phyloP scores from a whole-genome alignment of 2,329 filamentous ascomycete genomes.

The Xylariaceae sp. region DNA sequence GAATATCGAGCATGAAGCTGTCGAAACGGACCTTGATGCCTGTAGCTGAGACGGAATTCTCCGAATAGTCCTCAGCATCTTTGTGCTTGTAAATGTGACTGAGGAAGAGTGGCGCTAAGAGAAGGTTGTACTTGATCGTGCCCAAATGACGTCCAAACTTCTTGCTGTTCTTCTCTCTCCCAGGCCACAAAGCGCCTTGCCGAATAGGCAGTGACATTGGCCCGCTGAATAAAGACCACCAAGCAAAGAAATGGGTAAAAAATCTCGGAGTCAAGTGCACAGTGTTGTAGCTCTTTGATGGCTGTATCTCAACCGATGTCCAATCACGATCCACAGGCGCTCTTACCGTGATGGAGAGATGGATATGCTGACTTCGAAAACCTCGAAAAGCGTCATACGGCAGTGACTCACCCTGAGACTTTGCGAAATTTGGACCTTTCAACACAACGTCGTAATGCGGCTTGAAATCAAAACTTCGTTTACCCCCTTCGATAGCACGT shows the following conservation, averaged over 20 bases:
- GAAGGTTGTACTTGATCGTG: constrained; percentile 96
- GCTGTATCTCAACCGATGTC: constrained; percentile 68
- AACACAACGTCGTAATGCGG: constrained; percentile 90
- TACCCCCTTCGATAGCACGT: constrained; percentile 66
- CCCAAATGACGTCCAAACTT: constrained; percentile 95
- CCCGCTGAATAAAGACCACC: constrained; percentile 96
- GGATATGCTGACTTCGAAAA: constrained; percentile 96
- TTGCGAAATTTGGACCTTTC: constrained; percentile 73
- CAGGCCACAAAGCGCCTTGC: constrained; percentile 87
- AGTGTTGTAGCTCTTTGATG: constrained; percentile 90
- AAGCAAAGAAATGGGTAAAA: constrained; percentile 96
- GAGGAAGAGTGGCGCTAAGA: constrained; percentile 88
- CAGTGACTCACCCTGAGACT: constrained; percentile 45
- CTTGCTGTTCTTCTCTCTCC: constrained; percentile 93
- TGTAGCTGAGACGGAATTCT: constrained; percentile 77
- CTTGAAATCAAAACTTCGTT: constrained; percentile 80
- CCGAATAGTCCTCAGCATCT: constrained; percentile 79
- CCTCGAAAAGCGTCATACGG: constrained; percentile 90
- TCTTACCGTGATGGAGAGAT: constrained; percentile 86
- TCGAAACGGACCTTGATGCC: constrained; percentile 95
- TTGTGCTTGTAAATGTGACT: constrained; percentile 99
- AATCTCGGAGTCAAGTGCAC: constrained; percentile 92
- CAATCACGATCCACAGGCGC: constrained; percentile 86
- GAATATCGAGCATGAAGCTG: constrained; percentile 94
- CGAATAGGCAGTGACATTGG: constrained; percentile 92